These are phyloP conservation scores for Mycena pura DNA, from an alignment of 768 basidiomycete species.

Conservation along the genomic window DNA sequence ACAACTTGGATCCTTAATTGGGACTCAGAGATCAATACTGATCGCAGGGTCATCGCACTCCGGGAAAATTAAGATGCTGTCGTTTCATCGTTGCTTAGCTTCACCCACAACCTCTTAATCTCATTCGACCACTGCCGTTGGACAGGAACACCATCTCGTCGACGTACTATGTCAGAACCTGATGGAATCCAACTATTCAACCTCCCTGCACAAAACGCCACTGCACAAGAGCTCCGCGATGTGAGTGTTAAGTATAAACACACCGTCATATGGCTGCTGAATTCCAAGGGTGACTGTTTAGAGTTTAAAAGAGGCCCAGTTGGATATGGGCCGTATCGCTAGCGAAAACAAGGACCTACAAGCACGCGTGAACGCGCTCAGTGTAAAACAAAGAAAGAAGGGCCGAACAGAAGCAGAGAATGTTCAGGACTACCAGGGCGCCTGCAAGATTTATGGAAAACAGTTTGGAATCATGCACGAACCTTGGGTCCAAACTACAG, in stretches of 20 bases:
- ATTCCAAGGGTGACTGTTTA: not conserved
- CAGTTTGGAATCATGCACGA: not conserved
- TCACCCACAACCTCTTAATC: too few species aligned
- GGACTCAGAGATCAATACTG: too few species aligned
- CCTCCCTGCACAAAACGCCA: not conserved
- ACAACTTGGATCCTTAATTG: too few species aligned
- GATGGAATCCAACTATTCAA: too few species aligned
- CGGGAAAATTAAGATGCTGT: too few species aligned
- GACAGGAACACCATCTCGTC: too few species aligned
- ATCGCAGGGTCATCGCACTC: too few species aligned
- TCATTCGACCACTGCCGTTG: too few species aligned
- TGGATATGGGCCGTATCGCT: not conserved
- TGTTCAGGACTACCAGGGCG: not conserved
- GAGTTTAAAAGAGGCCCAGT: not conserved
- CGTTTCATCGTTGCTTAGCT: too few species aligned
- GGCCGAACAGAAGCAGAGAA: not conserved
- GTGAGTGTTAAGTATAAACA: not conserved
- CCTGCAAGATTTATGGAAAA: not conserved
- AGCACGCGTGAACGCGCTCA: not conserved
- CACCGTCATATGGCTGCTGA: not conserved
- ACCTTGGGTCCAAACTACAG: not conserved
- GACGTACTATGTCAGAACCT: too few species aligned
- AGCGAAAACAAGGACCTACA: not conserved
- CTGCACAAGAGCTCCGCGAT: not conserved
- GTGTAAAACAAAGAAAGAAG: not conserved